Conservation (phyloP, 2,329 filamentous ascomycete species). For the Lecanicillium sp. region DNA sequence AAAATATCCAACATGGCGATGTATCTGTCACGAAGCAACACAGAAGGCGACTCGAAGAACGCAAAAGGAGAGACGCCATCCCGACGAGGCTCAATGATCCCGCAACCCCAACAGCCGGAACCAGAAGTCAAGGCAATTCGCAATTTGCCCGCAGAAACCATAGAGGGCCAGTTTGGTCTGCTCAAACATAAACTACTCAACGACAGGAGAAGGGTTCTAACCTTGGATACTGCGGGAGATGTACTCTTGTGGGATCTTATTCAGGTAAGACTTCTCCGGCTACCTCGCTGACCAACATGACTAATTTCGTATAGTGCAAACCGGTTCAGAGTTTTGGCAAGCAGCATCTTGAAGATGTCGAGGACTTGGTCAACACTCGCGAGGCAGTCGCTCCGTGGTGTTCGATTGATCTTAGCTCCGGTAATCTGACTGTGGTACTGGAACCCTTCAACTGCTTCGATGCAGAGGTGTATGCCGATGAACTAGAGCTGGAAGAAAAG, state of each 20-base stretch:
- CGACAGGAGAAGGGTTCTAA: slow-evolving; percentile 81
- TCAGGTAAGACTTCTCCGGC: slow-evolving; percentile 45
- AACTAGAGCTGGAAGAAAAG: slow-evolving; percentile 65
- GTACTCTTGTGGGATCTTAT: slow-evolving; percentile 93
- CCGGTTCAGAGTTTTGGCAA: slow-evolving; percentile 92
- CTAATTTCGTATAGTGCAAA: slow-evolving; percentile 53
- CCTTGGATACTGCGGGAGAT: slow-evolving; percentile 89
- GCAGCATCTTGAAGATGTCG: slow-evolving; percentile 85
- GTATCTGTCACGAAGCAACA: slow-evolving; percentile 53
- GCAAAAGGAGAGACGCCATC: slow-evolving; percentile 28
- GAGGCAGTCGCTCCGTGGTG: slow-evolving; percentile 96
- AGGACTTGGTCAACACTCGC: slow-evolving; percentile 74
- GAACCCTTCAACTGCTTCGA: slow-evolving; percentile 97
- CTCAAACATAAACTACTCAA: slow-evolving; percentile 91
- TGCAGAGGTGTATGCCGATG: slow-evolving; percentile 93
- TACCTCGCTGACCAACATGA: no score
- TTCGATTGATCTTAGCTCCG: slow-evolving; percentile 86
- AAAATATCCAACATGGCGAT: slow-evolving; percentile 77
- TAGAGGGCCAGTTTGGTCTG: slow-evolving; percentile 90
- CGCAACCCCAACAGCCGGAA: slow-evolving; percentile 18
- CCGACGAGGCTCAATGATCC: slow-evolving; percentile 29
- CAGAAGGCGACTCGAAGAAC: slow-evolving; percentile 49
- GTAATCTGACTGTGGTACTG: slow-evolving; percentile 80
- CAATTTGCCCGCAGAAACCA: slow-evolving; percentile 65
- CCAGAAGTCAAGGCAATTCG: slow-evolving; percentile 52